These are phyloP conservation scores for Saccharomycopsis olivae DNA, from an alignment of 805 yeast species.

Conservation along the genomic window DNA sequence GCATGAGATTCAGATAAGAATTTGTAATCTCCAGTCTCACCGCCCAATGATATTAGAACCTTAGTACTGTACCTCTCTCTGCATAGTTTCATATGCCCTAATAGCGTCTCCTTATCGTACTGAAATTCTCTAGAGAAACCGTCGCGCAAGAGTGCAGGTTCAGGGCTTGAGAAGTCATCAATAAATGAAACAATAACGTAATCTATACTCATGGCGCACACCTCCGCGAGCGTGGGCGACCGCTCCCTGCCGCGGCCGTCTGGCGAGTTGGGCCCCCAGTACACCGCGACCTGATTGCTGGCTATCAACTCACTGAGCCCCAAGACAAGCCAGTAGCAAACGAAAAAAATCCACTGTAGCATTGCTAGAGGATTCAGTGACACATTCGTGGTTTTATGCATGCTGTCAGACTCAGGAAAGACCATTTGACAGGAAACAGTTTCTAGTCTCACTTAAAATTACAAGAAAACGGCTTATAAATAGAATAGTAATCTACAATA, in stretches of 20 bases:
- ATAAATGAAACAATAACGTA: conserved; percentile 65
- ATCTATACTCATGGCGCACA: conserved; percentile 67
- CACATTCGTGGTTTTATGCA: too few species aligned
- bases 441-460: not conserved
- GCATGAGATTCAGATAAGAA: conserved; percentile 41
- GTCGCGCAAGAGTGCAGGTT: not conserved
- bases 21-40: conserved; percentile 46
- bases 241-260: not conserved
- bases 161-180: conserved; percentile 44
- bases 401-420: not conserved
- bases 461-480: not conserved
- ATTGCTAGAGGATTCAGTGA: too few species aligned
- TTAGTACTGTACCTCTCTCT: conserved; percentile 48
- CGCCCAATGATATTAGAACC: conserved; percentile 55
- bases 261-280: conserved; percentile 66
- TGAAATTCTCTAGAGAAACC: not conserved
- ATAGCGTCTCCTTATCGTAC: conserved; percentile 24
- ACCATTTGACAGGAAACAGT: not conserved
- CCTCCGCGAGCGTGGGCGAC: conserved; percentile 29
- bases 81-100: conserved; percentile 46
- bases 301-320: not conserved
- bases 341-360: too few species aligned
- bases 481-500: too few species aligned
- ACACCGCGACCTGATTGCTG: conserved; percentile 39
- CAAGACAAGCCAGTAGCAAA: not conserved